Evolutionary conservation across 2,329 filamentous ascomycete species (phyloP).

Genomic region (Aureobasidium sp.): DNA sequence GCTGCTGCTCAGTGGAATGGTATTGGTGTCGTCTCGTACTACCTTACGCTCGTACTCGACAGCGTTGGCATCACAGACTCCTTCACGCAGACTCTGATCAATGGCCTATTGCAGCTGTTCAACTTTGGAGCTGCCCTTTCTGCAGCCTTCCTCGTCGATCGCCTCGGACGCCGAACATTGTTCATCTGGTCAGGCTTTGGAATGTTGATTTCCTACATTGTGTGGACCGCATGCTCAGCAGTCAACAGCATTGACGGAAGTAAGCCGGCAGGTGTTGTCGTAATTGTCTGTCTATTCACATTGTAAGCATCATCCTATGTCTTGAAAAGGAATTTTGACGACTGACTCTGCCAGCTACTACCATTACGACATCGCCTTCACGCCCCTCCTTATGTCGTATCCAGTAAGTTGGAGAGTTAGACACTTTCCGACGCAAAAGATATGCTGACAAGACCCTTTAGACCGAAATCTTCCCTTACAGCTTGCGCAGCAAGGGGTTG

Average conservation of each 20-base stretch:
- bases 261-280: slow-evolving; percentile 27
- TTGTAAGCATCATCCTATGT: neutral
- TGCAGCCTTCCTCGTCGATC: slow-evolving; percentile 27
- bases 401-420: neutral
- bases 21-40: slow-evolving; percentile 41
- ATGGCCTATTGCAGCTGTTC: slow-evolving; percentile 53
- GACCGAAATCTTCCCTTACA: slow-evolving; percentile 25
- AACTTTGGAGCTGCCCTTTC: slow-evolving; percentile 51
- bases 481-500: slow-evolving; percentile 18
- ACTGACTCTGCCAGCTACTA: slow-evolving; percentile 36
- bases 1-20: slow-evolving; percentile 46
- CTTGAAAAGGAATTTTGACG: slow-evolving; percentile 21
- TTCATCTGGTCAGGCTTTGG: slow-evolving; percentile 30
- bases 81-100: slow-evolving; percentile 32
- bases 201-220: slow-evolving; percentile 29
- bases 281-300: slow-evolving; percentile 34
- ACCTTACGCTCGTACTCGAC: slow-evolving; percentile 26
- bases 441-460: neutral
- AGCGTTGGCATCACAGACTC: slow-evolving; percentile 26
- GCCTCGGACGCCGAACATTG: slow-evolving; percentile 25
- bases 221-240: slow-evolving; percentile 30
- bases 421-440: neutral
- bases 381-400: slow-evolving; percentile 25
- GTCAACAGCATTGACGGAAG: slow-evolving; percentile 41
- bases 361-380: slow-evolving; percentile 32